Conservation (phyloP, 331 rosid genomes). For the Quercus lobata region DNA sequence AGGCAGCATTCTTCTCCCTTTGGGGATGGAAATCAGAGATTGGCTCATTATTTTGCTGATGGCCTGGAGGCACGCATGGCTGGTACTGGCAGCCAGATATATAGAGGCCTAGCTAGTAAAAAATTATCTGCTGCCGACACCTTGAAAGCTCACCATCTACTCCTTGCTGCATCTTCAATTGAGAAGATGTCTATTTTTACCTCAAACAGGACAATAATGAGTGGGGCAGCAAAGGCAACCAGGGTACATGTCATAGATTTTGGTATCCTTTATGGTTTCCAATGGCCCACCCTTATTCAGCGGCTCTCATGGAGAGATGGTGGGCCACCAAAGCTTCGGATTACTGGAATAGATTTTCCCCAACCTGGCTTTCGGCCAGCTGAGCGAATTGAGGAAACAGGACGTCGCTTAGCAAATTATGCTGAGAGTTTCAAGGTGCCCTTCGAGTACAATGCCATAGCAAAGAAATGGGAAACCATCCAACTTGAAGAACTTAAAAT, state of each 20-base stretch:
- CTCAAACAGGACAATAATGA: slow-evolving; percentile 49
- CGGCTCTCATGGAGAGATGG: slow-evolving; percentile 38
- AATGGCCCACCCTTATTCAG: slow-evolving; percentile 79
- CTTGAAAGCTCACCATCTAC: slow-evolving; percentile 66
- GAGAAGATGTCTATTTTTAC: slow-evolving; percentile 52
- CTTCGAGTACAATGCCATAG: slow-evolving; percentile 71
- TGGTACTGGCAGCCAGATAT: slow-evolving; percentile 86
- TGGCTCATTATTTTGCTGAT: slow-evolving; percentile 72
- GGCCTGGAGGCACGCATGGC: slow-evolving; percentile 92
- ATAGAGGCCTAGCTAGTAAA: slow-evolving; percentile 59
- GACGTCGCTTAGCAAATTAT: slow-evolving; percentile 64
- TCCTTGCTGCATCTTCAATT: slow-evolving; percentile 78
- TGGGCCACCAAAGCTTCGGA: slow-evolving; percentile 71
- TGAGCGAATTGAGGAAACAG: slow-evolving; percentile 73
- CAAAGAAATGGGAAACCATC: slow-evolving; percentile 75
- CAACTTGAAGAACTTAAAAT: slow-evolving; percentile 70
- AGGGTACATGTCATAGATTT: slow-evolving; percentile 71
- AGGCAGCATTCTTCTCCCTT: slow-evolving; percentile 56
- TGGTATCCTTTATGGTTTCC: slow-evolving; percentile 85
- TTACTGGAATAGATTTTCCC: slow-evolving; percentile 83
- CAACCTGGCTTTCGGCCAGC: slow-evolving; percentile 91
- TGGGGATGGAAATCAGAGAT: slow-evolving; percentile 79
- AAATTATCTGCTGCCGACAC: slow-evolving; percentile 59
- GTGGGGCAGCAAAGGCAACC: slow-evolving; percentile 20
- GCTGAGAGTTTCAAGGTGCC: slow-evolving; percentile 62